A percentile compares a stretch with the other conserved stretches of the same genome.
Evolutionary conservation across 73 alveolate genomes (phyloP).

Genomic region (Effrenium voratum): DNA sequence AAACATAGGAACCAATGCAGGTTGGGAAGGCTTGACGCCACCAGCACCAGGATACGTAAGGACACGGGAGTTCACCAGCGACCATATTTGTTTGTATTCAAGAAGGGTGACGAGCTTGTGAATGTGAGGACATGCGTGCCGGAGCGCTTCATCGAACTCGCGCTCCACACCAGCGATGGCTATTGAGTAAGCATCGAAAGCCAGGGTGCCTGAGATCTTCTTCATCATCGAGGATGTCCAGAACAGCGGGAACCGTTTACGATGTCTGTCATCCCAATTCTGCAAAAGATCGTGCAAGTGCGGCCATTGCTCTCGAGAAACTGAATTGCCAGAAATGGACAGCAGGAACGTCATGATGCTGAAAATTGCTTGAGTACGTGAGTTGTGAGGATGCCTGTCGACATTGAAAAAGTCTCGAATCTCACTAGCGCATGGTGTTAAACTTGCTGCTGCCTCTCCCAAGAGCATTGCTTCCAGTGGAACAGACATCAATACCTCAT

Average conservation of each 20-base stretch:
- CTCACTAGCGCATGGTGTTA: no score
- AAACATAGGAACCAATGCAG: constrained; percentile 71
- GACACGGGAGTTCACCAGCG: constrained; percentile 51
- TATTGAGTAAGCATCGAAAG: neutral
- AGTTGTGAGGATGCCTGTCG: no score
- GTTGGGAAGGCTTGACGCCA: neutral
- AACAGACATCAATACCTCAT: no score
- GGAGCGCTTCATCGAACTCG: constrained; percentile 29
- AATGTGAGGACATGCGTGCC: constrained; percentile 13
- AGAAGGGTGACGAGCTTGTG: neutral
- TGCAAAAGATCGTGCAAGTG: no score
- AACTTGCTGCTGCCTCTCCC: no score
- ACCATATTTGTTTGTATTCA: constrained; percentile 39
- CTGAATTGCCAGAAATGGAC: no score
- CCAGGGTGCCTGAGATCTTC: constrained; percentile 50
- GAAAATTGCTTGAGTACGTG: no score
- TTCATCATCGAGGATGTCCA: neutral
- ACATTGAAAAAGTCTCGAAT: no score
- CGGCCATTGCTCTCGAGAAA: no score
- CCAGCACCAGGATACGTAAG: constrained; percentile 42
- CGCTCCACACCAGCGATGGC: constrained; percentile 56
- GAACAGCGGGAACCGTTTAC: constrained; percentile 20
- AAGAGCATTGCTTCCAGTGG: no score
- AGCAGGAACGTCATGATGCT: no score
- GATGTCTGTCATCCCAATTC: constrained; percentile 18